Conservation (phyloP, 2,329 filamentous ascomycete genomes). For the Sporothrix phasma region DNA sequence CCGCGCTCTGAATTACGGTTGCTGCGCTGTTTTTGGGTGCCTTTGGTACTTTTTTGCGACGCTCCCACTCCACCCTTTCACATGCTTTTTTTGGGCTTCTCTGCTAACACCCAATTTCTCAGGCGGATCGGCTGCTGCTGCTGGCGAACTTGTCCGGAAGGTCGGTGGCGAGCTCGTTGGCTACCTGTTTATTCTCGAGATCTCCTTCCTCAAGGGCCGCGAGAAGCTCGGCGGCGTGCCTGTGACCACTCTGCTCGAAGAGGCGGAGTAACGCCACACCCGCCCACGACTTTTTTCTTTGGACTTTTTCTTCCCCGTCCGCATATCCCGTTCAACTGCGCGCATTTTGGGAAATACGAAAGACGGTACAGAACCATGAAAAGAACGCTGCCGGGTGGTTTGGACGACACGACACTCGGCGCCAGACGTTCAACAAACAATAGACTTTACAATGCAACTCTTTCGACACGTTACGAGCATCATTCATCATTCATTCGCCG, state of each 20-base stretch:
- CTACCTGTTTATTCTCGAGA: slow-evolving; percentile 91
- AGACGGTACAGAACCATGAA: not conserved
- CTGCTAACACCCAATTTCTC: slow-evolving; percentile 13
- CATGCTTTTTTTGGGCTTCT: not conserved
- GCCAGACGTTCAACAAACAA: not conserved
- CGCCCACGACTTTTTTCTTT: not conserved
- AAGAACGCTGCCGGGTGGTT: not conserved
- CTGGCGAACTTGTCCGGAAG: slow-evolving; percentile 74
- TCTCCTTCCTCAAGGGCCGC: slow-evolving; percentile 84
- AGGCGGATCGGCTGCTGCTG: slow-evolving; percentile 88
- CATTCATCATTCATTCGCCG: not conserved
- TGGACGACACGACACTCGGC: not conserved
- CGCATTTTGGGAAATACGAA: not conserved
- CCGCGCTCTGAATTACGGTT: not conserved
- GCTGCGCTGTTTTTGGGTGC: not conserved
- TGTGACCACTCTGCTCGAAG: slow-evolving; percentile 69
- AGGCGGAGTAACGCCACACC: slow-evolving; percentile 14
- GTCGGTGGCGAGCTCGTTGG: slow-evolving; percentile 78
- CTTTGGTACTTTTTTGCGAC: not conserved
- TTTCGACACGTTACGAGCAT: not conserved
- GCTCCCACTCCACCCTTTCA: not conserved
- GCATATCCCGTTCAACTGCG: not conserved
- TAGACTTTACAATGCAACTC: not conserved
- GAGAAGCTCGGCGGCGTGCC: slow-evolving; percentile 74
- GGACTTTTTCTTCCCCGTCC: not conserved